Conservation (phyloP, 495 filamentous ascomycete species). For the Aspergillus saccharolyticus region DNA sequence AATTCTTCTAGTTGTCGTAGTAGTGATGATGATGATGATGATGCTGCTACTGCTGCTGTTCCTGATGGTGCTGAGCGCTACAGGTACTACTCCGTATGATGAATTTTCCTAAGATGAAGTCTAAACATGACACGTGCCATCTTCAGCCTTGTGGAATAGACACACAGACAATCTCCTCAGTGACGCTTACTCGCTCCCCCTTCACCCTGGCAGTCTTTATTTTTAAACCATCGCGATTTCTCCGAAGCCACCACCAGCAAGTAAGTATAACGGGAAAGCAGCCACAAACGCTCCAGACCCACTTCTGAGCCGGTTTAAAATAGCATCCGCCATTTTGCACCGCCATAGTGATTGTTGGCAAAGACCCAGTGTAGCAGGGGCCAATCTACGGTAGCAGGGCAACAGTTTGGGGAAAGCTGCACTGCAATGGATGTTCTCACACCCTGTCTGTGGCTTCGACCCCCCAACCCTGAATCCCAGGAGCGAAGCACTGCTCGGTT, state of each 20-base stretch:
- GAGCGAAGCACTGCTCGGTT: too few relatives aligned
- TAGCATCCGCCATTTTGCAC: neutral
- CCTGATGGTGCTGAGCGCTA: too few relatives aligned
- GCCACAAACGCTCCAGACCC: neutral
- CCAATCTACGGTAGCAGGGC: neutral
- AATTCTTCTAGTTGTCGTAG: neutral
- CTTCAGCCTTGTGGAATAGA: constrained; percentile 1
- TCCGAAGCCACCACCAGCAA: neutral
- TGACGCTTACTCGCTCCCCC: neutral
- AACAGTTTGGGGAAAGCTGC: neutral
- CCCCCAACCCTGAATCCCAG: too few relatives aligned
- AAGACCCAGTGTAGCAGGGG: neutral
- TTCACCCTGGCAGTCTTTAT: neutral
- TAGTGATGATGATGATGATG: neutral
- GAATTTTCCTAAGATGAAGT: neutral
- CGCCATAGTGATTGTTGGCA: neutral
- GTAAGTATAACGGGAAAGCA: neutral
- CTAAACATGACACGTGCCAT: constrained; percentile 2
- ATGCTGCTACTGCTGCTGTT: too few relatives aligned
- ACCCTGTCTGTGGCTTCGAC: neutral
- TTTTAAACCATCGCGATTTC: neutral
- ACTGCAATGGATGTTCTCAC: neutral
- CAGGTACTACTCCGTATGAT: too few relatives aligned
- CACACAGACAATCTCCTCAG: neutral
- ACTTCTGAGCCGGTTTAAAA: neutral